Base-by-base conservation (phyloP, 139 green algal genomes). In the Zygnema circumcarinatum region DNA sequence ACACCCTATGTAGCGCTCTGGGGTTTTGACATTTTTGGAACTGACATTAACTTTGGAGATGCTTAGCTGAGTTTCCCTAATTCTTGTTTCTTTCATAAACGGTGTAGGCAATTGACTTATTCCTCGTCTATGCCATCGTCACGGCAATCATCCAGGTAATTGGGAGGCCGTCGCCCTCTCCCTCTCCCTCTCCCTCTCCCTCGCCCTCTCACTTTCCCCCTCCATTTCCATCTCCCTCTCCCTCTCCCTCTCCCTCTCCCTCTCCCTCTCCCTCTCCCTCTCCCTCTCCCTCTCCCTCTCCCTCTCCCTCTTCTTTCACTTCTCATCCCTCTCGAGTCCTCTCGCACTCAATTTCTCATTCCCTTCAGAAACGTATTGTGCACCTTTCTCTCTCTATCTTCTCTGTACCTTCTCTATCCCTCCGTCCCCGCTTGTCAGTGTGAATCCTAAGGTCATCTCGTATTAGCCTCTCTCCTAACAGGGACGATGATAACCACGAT, bases 111-210 rank as follows among this genome's bases (percentile, higher is more conserved):
- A 69, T 88, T 0, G 83, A 88, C 41, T 31, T 84, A 2, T 67
- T 84, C 36, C 31, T 88, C n/a, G 35, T 74, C 1, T 88, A 88
- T 39, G 83, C 83, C 1, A 2, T 88, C 0, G n/a, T 47, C 3
- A 88, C 83, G n/a, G 72, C 73, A 32, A 33, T 84, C 16, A 41
- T 88, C 38, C 83, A 88, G 83, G 83, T 88, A 40, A 1, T 54
- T 33, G n/a, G n/a, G n/a, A n/a, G n/a, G n/a, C 32, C 54, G 11
- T 41, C 7, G 33, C 53, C 35, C 54, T 39, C 79, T 35, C 41
- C 41, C 7, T 76, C 41, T 1, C 40, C 79, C 79, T 85, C 31
- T 53, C 21, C 2, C 20, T 16, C 2, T 76, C 38, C 79, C 79
- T 81, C 35, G 1, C 32, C 38, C 56, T 33, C 38, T n/a, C 33